Base-by-base conservation (phyloP, 192 early-diverging fungal species). In the Coemansia sp. region DNA sequence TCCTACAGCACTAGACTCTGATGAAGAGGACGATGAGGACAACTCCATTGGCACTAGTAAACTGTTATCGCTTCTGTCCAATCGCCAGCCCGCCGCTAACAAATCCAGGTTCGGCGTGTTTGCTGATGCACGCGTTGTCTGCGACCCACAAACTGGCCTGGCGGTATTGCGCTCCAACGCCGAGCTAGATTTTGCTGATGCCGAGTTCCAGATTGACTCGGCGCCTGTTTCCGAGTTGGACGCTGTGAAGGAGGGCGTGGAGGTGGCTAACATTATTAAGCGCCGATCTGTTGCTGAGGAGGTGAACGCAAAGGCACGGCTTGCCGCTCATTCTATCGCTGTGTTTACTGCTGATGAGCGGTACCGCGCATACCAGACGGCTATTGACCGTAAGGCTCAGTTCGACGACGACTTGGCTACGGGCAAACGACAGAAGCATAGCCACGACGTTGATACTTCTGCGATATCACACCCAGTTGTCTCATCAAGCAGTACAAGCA, bases 221-320 rank as follows among this genome's bases (percentile, higher is more conserved):
- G 55, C 27, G 31, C 31, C 52, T 15, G 22, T 24, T 2, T 7
- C 18, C 6, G 58, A 69, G 18, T 31, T 43, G 22, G 68, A 91
- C 12, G 68, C 85, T 36, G 58, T 79, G 61, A 38, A 88, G 58
- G 88, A 75, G 24, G 78, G 78, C 9, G 20, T 12, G 1, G 44
- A 41, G 36, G 41, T 72, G 8, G 78, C 78, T 1, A 69, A 69
- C 5, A 62, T 66, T 0, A 29, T 72, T 2, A 65, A 49, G 29
- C 10, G 12, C 5, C 31, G 40, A 2, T 22, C 41, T 16, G 12
- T 71, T n/a, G 40, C 38, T 5, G n/a, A 64, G n/a, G 31, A 62
- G 15, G 18, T 52, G 13, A 62, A 61, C 18, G 52, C 61, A 10
- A 34, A 43, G 3, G 16, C 41, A 5, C 9, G 22, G 22, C 27